These are phyloP conservation scores for Emergomyces africanus DNA, from an alignment of 2,329 filamentous ascomycete genomes.

Conservation along the genomic window DNA sequence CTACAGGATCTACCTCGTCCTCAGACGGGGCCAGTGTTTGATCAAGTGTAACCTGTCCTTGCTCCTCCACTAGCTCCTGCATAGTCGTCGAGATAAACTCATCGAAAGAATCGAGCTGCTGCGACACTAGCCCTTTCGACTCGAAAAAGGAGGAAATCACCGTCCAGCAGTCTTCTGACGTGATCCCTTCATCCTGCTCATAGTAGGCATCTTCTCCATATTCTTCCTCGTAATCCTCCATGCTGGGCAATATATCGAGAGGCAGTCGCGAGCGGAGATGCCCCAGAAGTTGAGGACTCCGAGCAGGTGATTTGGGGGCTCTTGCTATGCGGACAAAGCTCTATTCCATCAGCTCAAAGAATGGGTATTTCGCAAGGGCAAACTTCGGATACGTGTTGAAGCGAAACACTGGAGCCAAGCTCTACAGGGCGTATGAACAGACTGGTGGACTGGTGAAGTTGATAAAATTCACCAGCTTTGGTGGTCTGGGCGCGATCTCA, in stretches of 20 bases:
- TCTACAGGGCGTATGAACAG: too few relatives aligned
- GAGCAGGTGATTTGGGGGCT: not conserved
- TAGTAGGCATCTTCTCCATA: slow-evolving; percentile 59
- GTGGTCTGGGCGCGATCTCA: not conserved
- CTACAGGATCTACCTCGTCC: slow-evolving; percentile 61
- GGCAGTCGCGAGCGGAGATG: not conserved
- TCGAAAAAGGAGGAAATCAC: slow-evolving; percentile 98
- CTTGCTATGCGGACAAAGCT: not conserved
- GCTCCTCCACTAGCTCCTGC: slow-evolving; percentile 87
- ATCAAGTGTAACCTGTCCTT: slow-evolving; percentile 82
- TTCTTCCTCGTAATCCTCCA: slow-evolving; percentile 48
- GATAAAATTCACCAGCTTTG: not conserved
- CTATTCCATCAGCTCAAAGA: not conserved
- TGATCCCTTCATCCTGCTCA: slow-evolving; percentile 62
- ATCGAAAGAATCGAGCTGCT: slow-evolving; percentile 97
- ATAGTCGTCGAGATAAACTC: slow-evolving; percentile 92
- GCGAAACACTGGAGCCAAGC: not conserved
- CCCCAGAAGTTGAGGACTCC: not conserved
- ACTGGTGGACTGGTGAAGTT: not conserved
- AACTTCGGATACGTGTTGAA: not conserved
- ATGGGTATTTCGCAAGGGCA: not conserved
- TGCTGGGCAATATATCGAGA: slow-evolving; percentile 19
- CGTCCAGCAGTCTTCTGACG: slow-evolving; percentile 95
- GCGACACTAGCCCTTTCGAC: slow-evolving; percentile 85
- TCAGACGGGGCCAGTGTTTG: slow-evolving; percentile 70